These are phyloP conservation scores for Zasmidium cellare DNA, from an alignment of 2,329 filamentous ascomycete species.

Conservation along the genomic window DNA sequence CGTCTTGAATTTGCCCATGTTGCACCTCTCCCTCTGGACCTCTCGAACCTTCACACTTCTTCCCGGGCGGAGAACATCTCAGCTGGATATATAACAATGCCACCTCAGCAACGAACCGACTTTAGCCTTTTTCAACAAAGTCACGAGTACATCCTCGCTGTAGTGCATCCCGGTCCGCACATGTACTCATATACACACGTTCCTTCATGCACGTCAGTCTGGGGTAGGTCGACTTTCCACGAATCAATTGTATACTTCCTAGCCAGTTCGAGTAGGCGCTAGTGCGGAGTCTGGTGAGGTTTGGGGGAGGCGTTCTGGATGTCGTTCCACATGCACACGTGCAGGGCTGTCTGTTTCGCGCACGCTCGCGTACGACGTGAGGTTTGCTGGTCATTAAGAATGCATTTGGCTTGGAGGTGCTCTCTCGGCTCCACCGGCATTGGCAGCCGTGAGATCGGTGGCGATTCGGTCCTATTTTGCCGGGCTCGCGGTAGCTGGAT, in stretches of 20 bases:
- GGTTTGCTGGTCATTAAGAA: neutral
- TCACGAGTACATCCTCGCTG: slow-evolving; percentile 3
- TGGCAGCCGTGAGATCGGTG: neutral
- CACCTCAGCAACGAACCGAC: neutral
- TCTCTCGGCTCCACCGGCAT: neutral
- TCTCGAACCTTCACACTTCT: too few relatives aligned
- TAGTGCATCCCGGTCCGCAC: slow-evolving; percentile 2
- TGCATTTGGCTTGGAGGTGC: neutral
- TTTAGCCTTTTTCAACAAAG: slow-evolving; percentile 1
- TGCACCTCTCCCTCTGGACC: too few relatives aligned
- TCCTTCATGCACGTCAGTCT: slow-evolving; percentile 6
- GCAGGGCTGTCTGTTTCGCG: too few relatives aligned
- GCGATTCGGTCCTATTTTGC: neutral
- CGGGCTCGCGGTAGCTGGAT: neutral
- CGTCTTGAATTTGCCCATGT: slow-evolving; percentile 20
- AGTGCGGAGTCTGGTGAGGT: neutral
- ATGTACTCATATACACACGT: neutral
- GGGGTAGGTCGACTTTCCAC: slow-evolving; percentile 1
- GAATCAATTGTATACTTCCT: neutral
- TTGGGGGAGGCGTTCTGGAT: neutral
- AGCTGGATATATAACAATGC: neutral
- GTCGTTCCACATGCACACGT: neutral
- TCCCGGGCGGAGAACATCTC: neutral
- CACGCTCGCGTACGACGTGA: neutral
- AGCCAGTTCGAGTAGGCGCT: neutral